Conservation (phyloP, 75 land plant species). For the Pseudotsuga menziesii region DNA sequence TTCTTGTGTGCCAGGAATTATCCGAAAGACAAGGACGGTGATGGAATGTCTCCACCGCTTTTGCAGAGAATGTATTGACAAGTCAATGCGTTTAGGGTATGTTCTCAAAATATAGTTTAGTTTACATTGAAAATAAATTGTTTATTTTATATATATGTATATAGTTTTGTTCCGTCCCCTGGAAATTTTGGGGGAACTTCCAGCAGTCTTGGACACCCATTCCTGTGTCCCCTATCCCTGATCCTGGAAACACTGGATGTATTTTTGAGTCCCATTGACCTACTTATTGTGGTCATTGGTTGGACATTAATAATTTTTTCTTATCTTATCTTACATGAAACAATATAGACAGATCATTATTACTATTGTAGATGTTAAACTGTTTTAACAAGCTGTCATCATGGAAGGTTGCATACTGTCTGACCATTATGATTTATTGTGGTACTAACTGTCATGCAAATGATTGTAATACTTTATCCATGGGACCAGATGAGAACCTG, state of each 20-base stretch:
- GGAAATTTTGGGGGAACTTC: background rate
- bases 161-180: too few relatives aligned
- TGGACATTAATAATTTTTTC: too few relatives aligned
- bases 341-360: background rate
- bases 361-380: background rate
- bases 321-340: too few relatives aligned
- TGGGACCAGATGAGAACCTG: background rate
- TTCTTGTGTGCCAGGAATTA: constrained; percentile 52
- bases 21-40: constrained; percentile 90
- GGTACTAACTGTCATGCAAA: background rate
- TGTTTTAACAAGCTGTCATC: background rate
- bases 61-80: constrained; percentile 96
- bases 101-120: background rate
- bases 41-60: constrained; percentile 98
- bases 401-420: background rate
- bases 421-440: background rate
- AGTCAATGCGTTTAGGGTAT: constrained; percentile 95
- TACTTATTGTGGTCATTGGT: too few relatives aligned
- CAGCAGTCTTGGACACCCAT: too few relatives aligned
- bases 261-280: too few relatives aligned
- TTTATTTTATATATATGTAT: background rate
- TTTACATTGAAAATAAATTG: constrained; percentile 10
- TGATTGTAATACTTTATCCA: background rate
- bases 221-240: too few relatives aligned
- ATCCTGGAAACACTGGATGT: too few relatives aligned